These are phyloP conservation scores for Chaetothyriales sp. DNA, from an alignment of 2,329 filamentous ascomycete species.

Conservation along the genomic window DNA sequence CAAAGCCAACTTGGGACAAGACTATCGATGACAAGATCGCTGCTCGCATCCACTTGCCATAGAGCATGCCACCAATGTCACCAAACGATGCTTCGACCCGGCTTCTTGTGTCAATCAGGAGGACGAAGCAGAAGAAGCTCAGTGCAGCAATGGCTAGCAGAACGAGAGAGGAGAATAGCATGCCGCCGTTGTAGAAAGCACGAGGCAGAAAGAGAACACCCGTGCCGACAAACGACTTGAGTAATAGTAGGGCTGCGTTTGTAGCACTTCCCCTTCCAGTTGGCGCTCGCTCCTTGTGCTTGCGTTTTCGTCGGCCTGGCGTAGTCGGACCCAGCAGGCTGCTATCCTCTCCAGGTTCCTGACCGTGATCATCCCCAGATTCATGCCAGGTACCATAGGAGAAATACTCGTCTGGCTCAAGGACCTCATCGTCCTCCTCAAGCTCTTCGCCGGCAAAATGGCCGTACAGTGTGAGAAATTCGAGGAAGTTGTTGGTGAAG, in stretches of 20 bases:
- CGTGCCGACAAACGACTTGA: slow-evolving; percentile 97
- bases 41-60: slow-evolving; percentile 76
- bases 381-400: slow-evolving; percentile 57
- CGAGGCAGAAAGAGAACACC: slow-evolving; percentile 85
- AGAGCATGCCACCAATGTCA: slow-evolving; percentile 85
- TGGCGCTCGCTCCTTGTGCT: slow-evolving; percentile 58
- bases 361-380: slow-evolving; percentile 35
- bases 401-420: slow-evolving; percentile 82
- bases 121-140: slow-evolving; percentile 95
- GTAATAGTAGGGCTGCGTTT: slow-evolving; percentile 66
- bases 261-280: slow-evolving; percentile 63
- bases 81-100: slow-evolving; percentile 89
- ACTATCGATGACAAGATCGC: slow-evolving; percentile 86
- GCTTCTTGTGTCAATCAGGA: slow-evolving; percentile 74
- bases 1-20: slow-evolving; percentile 87
- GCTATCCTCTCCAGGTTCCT: slow-evolving; percentile 76
- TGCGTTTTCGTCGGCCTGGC: slow-evolving; percentile 56
- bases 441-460: slow-evolving; percentile 96
- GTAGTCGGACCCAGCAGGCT: slow-evolving; percentile 56
- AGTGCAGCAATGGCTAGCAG: slow-evolving; percentile 71
- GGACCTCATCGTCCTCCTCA: slow-evolving; percentile 85
- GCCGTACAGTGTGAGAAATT: slow-evolving; percentile 87
- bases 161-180: slow-evolving; percentile 89
- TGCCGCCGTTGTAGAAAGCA: slow-evolving; percentile 89
- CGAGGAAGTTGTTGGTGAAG: slow-evolving; percentile 83